A percentile compares a stretch with the other conserved stretches of the same genome.
Evolutionary conservation across 169 alveolate genomes (phyloP).

Genomic region (Plasmodium cynomolgi): DNA sequence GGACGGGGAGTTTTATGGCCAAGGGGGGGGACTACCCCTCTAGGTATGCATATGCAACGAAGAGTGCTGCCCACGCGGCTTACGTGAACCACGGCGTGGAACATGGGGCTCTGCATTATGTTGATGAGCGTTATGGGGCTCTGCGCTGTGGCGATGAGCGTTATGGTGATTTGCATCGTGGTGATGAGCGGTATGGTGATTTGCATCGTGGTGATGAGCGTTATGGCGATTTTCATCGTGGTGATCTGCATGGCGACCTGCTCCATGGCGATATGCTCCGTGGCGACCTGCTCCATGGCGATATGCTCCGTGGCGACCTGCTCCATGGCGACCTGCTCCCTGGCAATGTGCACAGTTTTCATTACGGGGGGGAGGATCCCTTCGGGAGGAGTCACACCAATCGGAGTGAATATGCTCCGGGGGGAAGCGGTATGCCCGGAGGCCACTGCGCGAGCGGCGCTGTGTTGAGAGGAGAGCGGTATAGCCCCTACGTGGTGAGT

Average conservation of each 20-base stretch:
- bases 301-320: too few species aligned
- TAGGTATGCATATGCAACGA: background rate
- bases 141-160: background rate
- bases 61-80: background rate
- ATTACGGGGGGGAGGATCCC: slow-evolving; percentile 12
- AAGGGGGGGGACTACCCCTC: background rate
- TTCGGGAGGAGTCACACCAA: background rate
- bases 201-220: too few species aligned
- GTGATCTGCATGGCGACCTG: too few species aligned
- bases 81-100: background rate
- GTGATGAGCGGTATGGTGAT: too few species aligned
- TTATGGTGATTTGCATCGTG: too few species aligned
- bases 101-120: background rate
- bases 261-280: too few species aligned
- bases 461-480: background rate
- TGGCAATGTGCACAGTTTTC: background rate
- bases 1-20: background rate
- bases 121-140: background rate
- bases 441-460: background rate
- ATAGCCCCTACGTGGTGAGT: background rate
- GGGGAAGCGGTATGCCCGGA: background rate
- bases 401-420: background rate
- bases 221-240: too few species aligned
- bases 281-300: too few species aligned
- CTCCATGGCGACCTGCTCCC: background rate